Base-by-base conservation (phyloP, 208 protist genomes). In the Strigomonas culicis region DNA sequence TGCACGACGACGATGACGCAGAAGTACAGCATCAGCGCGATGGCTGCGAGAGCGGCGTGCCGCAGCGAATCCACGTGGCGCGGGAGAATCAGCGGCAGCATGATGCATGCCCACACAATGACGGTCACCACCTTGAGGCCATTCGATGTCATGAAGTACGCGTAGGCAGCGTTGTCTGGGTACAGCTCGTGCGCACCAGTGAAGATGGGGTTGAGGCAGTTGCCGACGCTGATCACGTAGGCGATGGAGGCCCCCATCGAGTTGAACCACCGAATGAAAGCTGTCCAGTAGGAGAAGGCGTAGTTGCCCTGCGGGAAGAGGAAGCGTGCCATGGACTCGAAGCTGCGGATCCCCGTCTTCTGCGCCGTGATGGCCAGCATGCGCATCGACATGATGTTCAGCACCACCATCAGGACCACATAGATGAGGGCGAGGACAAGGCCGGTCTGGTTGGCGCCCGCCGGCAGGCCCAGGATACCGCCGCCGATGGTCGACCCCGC, bases 21-120 rank as follows among this genome's bases (percentile, higher is more conserved):
- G 24, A 79, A 75, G 62, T 75, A 79, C 39, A 81, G 56, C 49
- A 88, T 86, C n/a, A 82, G 77, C 7, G 59, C 24, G 28, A 88
- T 63, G 4, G 75, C 84, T 56, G 84, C 17, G 2, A 72, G 39
- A 13, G 81, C 84, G 32, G 79, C 61, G 63, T 84, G 80, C 21
- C 81, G 78, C 13, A 91, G 79, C 8, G 80, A 84, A 69, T 91
- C 78, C 59, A 91, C 68, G 39, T 80, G 63, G 59, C 83, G 82
- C 25, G 80, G 80, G 24, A 88, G 59, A n/a, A 74, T 66, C 51
- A 88, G 56, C 22, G 84, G 78, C 24, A 91, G 55, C 84, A 91
- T 88, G 27, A 67, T 31, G 47, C 59, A 63, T 1, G 72, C 15
- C 81, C 81, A 88, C 1, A 84, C 51, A n/a, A 79, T 8, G 27